Conservation (phyloP, 2,329 filamentous ascomycete genomes). For the Reticulascus tulasneorum region DNA sequence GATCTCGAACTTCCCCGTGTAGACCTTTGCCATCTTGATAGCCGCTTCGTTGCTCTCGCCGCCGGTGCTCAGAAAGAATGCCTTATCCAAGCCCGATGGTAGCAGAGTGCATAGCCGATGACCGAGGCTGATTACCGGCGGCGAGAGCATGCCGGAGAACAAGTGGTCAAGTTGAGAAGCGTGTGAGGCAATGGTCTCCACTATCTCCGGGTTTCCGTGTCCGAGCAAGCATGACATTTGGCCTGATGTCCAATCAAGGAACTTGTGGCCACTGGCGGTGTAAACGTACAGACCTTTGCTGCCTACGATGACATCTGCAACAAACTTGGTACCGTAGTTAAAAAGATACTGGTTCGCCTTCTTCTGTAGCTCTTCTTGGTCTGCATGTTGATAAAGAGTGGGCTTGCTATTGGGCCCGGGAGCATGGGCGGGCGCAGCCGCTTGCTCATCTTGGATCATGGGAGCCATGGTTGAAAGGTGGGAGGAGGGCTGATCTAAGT, state of each 20-base stretch:
- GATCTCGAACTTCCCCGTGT: conserved; percentile 62
- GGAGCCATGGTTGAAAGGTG: too few relatives aligned
- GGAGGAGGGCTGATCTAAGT: too few relatives aligned
- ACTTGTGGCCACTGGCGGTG: conserved; percentile 37
- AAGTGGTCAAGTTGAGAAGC: conserved; percentile 53
- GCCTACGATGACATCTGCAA: conserved; percentile 34
- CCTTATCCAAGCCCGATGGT: conserved; percentile 46
- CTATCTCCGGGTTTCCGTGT: conserved; percentile 55
- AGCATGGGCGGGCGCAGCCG: too few relatives aligned
- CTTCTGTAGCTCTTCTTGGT: conserved; percentile 16
- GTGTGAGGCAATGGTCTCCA: conserved; percentile 45
- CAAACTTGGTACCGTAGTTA: conserved; percentile 21
- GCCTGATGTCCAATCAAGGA: conserved; percentile 58
- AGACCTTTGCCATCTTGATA: conserved; percentile 60
- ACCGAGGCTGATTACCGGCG: conserved; percentile 52
- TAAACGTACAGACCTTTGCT: conserved; percentile 42
- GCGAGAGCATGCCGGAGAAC: conserved; percentile 54
- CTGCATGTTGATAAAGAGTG: conserved; percentile 17
- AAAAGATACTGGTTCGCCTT: conserved; percentile 21
- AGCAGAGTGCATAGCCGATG: conserved; percentile 45
- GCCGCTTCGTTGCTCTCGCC: conserved; percentile 58
- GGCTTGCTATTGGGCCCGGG: conserved; percentile 3
- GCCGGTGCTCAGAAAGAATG: conserved; percentile 56
- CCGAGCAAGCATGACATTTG: conserved; percentile 58
- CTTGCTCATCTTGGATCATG: too few relatives aligned